Evolutionary conservation across 106 monocot genomes (phyloP).

Genomic region (Narthecium ossifragum): DNA sequence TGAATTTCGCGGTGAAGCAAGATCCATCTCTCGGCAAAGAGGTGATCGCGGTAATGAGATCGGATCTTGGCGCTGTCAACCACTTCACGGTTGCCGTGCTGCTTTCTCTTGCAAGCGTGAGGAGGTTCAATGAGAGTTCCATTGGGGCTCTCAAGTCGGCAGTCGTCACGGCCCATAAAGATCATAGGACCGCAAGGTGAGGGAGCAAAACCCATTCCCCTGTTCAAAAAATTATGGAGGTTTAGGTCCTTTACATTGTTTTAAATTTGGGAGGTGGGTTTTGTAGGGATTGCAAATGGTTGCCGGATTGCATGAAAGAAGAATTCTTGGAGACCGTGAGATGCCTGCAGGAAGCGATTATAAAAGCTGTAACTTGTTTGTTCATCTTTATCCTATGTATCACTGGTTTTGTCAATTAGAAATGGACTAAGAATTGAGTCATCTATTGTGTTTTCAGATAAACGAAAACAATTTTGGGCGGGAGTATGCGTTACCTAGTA

Average conservation of each 20-base stretch:
- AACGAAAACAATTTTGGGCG: constrained; percentile 66
- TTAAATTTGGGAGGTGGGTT: neutral
- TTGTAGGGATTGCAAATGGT: constrained; percentile 83
- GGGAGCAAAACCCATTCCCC: neutral
- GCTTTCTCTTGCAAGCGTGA: constrained; percentile 65
- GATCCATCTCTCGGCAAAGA: constrained; percentile 68
- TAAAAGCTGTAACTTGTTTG: constrained; percentile 72
- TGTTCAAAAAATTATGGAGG: neutral
- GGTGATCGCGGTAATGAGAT: constrained; percentile 34
- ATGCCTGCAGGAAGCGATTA: constrained; percentile 50
- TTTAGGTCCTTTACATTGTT: neutral
- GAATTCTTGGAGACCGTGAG: constrained; percentile 48
- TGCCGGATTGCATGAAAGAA: constrained; percentile 51
- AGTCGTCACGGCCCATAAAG: constrained; percentile 30
- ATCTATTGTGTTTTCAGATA: constrained; percentile 35
- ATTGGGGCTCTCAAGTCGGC: constrained; percentile 40
- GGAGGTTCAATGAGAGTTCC: constrained; percentile 54
- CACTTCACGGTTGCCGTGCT: constrained; percentile 65
- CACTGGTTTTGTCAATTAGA: no score
- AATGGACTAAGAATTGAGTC: no score
- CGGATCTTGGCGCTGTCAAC: constrained; percentile 38
- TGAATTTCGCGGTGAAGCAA: constrained; percentile 95
- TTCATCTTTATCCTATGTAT: no score
- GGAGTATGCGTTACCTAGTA: constrained; percentile 77
- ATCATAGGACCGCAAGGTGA: constrained; percentile 58